phyloP scores from a whole-genome alignment of 148 eudicot species.

The Nyssa sinensis region DNA sequence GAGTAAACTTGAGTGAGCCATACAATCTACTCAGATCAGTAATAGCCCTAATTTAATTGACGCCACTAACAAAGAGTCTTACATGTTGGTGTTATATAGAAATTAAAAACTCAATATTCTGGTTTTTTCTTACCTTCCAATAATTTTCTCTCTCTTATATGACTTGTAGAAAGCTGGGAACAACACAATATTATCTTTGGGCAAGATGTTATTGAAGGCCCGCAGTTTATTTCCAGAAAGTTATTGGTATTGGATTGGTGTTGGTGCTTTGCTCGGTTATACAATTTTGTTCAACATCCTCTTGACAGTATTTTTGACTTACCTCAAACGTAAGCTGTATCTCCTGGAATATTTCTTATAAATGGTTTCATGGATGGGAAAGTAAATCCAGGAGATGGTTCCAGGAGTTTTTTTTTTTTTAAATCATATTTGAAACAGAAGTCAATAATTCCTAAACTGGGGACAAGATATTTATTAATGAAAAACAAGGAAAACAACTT shows the following conservation, averaged over 20 bases:
- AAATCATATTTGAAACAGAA: too few species aligned
- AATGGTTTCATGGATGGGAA: neutral
- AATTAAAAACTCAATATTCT: neutral
- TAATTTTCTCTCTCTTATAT: neutral
- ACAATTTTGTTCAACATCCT: constrained; percentile 70
- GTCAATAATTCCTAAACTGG: too few species aligned
- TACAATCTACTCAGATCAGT: constrained; percentile 3
- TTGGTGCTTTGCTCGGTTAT: constrained; percentile 88
- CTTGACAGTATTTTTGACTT: constrained; percentile 76
- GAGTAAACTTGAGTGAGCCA: neutral
- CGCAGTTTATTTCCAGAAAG: constrained; percentile 76
- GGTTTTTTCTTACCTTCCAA: neutral
- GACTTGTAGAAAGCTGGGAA: constrained; percentile 61
- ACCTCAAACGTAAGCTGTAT: constrained; percentile 79
- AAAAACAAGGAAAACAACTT: too few species aligned
- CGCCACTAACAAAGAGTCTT: neutral
- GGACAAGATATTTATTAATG: too few species aligned
- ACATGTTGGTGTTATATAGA: neutral
- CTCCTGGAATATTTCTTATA: constrained; percentile 12
- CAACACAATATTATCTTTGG: constrained; percentile 52
- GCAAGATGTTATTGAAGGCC: constrained; percentile 71
- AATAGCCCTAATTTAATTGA: neutral
- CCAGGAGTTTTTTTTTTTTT: neutral
- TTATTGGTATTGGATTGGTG: constrained; percentile 99
- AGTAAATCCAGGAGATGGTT: neutral